Base-by-base conservation (phyloP, 2,329 filamentous ascomycete genomes). In the Phaeosphaeriaceae sp. region DNA sequence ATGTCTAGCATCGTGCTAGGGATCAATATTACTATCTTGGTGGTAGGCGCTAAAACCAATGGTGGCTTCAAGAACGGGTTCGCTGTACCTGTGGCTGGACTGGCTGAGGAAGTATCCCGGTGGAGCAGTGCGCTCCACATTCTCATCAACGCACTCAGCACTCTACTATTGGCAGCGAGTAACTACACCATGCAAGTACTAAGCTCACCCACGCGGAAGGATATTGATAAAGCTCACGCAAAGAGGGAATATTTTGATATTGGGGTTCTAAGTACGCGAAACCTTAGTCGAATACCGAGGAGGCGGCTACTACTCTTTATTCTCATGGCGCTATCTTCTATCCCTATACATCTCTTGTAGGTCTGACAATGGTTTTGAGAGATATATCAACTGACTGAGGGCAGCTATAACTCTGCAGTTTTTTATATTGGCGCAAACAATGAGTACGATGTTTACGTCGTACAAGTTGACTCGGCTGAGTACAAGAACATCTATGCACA, bases 61-160 rank as follows among this genome's bases (percentile, higher is more conserved):
- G 18, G 9, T 11, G 50, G 26, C 0, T 46, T 29, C 23, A 26
- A 43, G 13, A 15, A 40, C 6, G 51, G 54, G 2, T 41, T 56
- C 4, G 23, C 42, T 1, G 28, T 48, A 1, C 11, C 58, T 1
- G 34, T 45, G 3, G 12, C n/a, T 4, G 52, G 50, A 1, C 9
- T 33, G 2, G 42, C 21, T 3, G 13, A 15, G 3, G 18, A 33
- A 1, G 46, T 61, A 3, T 42, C 48, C 2, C 23, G 43, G 28
- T 51, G 47, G 43, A 57, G 47, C 28, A 52, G 48, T 1, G 12
- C 18, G 13, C 30, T 78, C 0, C 81, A 83, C 58, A 54, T 83
- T n/a, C 41, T 74, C 0, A 77, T 84, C 56, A 83, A 83, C 63
- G 54, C 69, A 0, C 60, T 80, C 18, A 76, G 75, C 29, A 65